Percentiles rank a stretch among this genome's conserved stretches.
phyloP scores from a whole-genome alignment of 805 yeast genomes.

The Gaillardinia entomophila region DNA sequence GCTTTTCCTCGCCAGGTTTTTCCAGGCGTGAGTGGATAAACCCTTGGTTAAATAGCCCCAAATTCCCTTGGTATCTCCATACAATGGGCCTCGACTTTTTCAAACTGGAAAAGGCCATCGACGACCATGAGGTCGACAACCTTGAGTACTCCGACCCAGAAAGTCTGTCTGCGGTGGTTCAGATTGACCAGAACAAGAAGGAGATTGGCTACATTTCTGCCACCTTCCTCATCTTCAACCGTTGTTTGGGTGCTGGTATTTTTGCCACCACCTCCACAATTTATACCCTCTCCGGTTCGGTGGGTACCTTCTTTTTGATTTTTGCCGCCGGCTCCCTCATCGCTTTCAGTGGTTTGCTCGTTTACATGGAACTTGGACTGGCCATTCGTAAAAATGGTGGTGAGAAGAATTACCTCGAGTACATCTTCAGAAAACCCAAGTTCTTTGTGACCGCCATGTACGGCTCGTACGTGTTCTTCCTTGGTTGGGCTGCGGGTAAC shows the following conservation, averaged over 20 bases:
- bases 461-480: conserved; percentile 65
- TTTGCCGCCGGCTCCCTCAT: conserved; percentile 74
- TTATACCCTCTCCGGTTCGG: conserved; percentile 55
- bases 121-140: background rate
- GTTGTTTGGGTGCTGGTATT: conserved; percentile 73
- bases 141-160: conserved; percentile 9
- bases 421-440: conserved; percentile 60
- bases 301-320: conserved; percentile 63
- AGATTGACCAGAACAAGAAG: conserved; percentile 39
- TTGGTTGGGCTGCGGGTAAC: conserved; percentile 86
- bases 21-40: no score
- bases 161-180: conserved; percentile 22
- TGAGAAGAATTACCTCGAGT: conserved; percentile 76
- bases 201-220: conserved; percentile 42
- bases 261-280: conserved; percentile 65
- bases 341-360: conserved; percentile 50
- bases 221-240: conserved; percentile 50
- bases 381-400: conserved; percentile 80
- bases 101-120: background rate
- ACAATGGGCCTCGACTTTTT: no score
- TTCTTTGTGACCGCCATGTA: conserved; percentile 57
- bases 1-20: no score
- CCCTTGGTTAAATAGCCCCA: no score
- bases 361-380: conserved; percentile 76
- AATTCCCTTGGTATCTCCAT: no score